phyloP scores from a whole-genome alignment of 2,329 filamentous ascomycete species.

The Verticillium alfalfae region DNA sequence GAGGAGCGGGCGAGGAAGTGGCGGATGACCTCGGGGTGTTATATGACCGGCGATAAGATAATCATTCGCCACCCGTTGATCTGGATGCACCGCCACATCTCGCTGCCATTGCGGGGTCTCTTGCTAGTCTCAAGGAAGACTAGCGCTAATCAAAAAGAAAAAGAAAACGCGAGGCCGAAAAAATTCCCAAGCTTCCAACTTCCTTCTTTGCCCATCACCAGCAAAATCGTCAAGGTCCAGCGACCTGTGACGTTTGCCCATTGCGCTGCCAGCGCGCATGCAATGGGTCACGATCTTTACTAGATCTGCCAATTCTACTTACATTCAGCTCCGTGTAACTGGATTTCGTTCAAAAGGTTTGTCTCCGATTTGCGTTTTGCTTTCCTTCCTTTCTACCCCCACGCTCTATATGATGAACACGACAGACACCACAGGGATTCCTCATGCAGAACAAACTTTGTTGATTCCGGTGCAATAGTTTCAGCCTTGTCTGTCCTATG shows the following conservation, averaged over 20 bases:
- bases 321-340: background rate
- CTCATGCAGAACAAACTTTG: slow-evolving; percentile 63
- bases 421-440: slow-evolving; percentile 56
- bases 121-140: slow-evolving; percentile 7
- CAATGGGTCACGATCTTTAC: background rate
- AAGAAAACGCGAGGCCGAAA: slow-evolving; percentile 1
- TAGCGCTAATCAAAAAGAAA: slow-evolving; percentile 15
- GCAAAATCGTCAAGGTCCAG: background rate
- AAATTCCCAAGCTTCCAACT: background rate
- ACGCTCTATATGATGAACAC: background rate
- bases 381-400: slow-evolving; percentile 3
- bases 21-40: slow-evolving; percentile 14
- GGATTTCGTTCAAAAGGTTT: slow-evolving; percentile 37
- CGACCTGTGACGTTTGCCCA: background rate
- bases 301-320: background rate
- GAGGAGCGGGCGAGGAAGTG: background rate
- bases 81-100: slow-evolving; percentile 28
- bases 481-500: slow-evolving; percentile 63
- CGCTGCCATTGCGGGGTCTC: slow-evolving; percentile 11
- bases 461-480: slow-evolving; percentile 57
- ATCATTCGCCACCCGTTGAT: slow-evolving; percentile 18
- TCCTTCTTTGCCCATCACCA: slow-evolving; percentile 1
- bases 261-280: background rate
- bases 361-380: slow-evolving; percentile 15
- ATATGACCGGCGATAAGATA: slow-evolving; percentile 10